Base-by-base conservation (phyloP, 331 rosid species). In the Spiraea crenata region DNA sequence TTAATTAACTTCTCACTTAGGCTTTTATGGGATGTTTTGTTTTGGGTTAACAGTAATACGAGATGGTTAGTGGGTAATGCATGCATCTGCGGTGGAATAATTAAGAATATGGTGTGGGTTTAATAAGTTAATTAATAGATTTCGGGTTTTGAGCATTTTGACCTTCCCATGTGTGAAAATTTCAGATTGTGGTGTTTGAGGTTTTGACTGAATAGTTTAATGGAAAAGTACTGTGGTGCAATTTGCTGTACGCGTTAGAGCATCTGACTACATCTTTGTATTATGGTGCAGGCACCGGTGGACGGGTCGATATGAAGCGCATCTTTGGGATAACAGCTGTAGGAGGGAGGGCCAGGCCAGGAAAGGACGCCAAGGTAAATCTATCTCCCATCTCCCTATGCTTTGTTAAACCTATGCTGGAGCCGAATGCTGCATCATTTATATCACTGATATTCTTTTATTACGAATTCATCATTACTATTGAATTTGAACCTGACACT, bases 301-400 rank as follows among this genome's bases (percentile, higher is more conserved):
- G 99, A 95, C 99, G 68, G 99, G 99, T 58, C 86, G 99, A 91
- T 95, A 95, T 70, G 99, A 95, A 82, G 99, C 99, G 82, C 99
- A 95, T 91, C 95, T 95, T 1, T 95, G 99, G 99, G 99, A 95
- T 79, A 95, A 95, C 83, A 95, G 99, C 91, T 91, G 97, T 84
- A 89, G 97, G 72, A 89, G 99, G 47, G 99, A 95, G 81, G 99
- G 99, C 45, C 99, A 95, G 71, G 99, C 99, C 11, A 85, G 99
- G 68, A 95, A 95, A 77, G 99, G 99, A 49, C 97, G 99, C 81
- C 99, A 95, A 95, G 99, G 99, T 93, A 35, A 17, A 2, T 25
- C 31, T 25, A 25, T 0, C 31, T 25, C 31, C 31, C 31, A 25
- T 25, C 31, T 25, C 31, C 31, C 1, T 25, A 25, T 25, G 31